Evolutionary conservation across 2,329 filamentous ascomycete species (phyloP), one percentile per base, ranked within the genome.

Genomic region (Ophiocordyceps sinensis): DNA sequence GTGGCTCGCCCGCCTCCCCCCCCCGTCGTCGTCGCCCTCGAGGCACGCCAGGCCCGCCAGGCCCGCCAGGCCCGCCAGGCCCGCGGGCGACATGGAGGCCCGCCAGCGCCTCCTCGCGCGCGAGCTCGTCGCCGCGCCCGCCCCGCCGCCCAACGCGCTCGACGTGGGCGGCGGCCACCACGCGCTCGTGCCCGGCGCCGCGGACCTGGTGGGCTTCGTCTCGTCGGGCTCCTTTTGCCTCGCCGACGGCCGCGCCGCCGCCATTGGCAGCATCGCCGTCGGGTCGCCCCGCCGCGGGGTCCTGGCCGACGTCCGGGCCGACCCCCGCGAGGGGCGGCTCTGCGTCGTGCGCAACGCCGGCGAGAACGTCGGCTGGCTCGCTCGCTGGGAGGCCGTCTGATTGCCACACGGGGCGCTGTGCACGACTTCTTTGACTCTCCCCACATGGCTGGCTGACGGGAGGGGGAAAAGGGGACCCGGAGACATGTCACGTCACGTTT

Each of bases 271-370:
- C 39, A 55, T 96, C 23, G 65, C 76, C 13, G 64, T 80, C 23
- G 23, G 23, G 6, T 7, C 23, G 23, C 23, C 23, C 9, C 23
- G 23, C 23, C 23, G 23, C 23, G 80, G 70, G 56, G 69, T 83
- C 1, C 44, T 73, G 4, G 61, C 42, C 0, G 56, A 50, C 3
- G 38, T 62, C 19, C 55, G 46, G 36, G 50, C 48, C n/a, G 46
- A 57, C 11, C 46, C 51, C 7, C 59, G 55, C n/a, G 68, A 71
- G 43, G 67, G 67, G 2, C 65, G 61, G 38, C 52, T 85, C 11
- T 95, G 88, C 59, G 77, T 98, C 49, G 77, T 96, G 28, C 71
- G 89, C 41, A 82, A 88, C 53, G 77, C 81, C 2, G 91, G 91
- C 1, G 78, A 87, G 60, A 77, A 67, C 29, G 65, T 91, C 5